Conservation (phyloP, 192 early-diverging fungal genomes). For the Rhizoclosmatium globosum region DNA sequence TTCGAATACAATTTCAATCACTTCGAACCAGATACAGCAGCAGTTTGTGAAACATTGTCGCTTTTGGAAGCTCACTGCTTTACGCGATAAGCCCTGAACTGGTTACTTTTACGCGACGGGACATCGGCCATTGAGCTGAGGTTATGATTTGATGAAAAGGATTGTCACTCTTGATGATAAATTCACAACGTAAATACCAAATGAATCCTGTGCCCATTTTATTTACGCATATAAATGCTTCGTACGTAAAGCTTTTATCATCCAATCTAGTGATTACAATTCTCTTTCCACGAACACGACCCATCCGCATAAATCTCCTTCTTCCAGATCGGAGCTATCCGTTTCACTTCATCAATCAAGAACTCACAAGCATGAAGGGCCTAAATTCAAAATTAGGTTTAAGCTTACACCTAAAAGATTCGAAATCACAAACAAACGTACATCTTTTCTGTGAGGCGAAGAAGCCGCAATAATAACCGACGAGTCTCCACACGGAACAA, state of each 20-base stretch:
- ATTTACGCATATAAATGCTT: not conserved
- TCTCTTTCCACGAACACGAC: slow-evolving; percentile 73
- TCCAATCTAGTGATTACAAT: slow-evolving; percentile 41
- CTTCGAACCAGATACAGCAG: slow-evolving; percentile 31
- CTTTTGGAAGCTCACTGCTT: slow-evolving; percentile 29
- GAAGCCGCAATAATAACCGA: slow-evolving; percentile 85
- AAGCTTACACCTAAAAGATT: not conserved
- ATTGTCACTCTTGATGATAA: not conserved
- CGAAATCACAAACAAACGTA: not conserved
- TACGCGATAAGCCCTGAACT: slow-evolving; percentile 44
- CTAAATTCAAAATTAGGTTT: not conserved
- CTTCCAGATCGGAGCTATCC: slow-evolving; percentile 91
- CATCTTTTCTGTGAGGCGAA: slow-evolving; percentile 78
- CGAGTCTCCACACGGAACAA: slow-evolving; percentile 79
- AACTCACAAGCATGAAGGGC: slow-evolving; percentile 79
- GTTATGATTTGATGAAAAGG: not conserved
- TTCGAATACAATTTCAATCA: not conserved
- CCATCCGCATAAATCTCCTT: slow-evolving; percentile 89
- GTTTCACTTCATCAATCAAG: slow-evolving; percentile 93
- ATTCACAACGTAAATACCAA: not conserved
- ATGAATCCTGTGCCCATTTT: too few relatives aligned
- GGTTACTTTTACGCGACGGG: slow-evolving; percentile 22
- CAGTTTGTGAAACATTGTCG: slow-evolving; percentile 34
- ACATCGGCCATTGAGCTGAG: not conserved
- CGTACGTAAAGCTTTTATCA: not conserved